Conservation (phyloP, 371 early-diverging fungal species). For the Blyttiomyces sp. region DNA sequence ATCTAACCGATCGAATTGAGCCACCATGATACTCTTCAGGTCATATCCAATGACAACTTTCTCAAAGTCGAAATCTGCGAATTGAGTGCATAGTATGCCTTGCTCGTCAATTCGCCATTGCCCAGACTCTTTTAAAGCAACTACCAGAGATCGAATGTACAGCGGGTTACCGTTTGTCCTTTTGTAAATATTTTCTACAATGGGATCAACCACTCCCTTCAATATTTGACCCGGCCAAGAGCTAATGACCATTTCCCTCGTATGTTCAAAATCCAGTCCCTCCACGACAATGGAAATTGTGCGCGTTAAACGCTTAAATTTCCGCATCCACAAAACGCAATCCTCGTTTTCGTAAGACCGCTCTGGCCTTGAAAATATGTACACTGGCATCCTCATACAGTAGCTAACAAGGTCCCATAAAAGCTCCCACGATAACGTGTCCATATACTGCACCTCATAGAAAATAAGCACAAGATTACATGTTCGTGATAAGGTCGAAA, state of each 20-base stretch:
- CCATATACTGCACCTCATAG: conserved; percentile 50
- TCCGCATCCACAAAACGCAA: conserved; percentile 5
- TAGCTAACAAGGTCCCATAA: conserved; percentile 29
- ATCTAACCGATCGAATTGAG: conserved; percentile 53
- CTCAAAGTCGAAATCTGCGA: conserved; percentile 40
- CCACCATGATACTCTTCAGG: conserved; percentile 42
- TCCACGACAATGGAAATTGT: conserved; percentile 16
- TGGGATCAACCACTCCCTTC: conserved; percentile 16
- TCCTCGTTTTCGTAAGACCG: conserved; percentile 37
- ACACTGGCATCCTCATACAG: conserved; percentile 31
- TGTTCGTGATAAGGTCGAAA: conserved; percentile 21
- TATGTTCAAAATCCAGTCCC: conserved; percentile 41
- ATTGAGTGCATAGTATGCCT: conserved; percentile 27
- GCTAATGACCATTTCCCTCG: conserved; percentile 30
- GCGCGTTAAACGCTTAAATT: conserved; percentile 26
- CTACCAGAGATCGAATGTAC: conserved; percentile 38
- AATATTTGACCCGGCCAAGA: conserved; percentile 28
- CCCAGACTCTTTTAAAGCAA: conserved; percentile 45
- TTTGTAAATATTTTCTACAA: conserved; percentile 38
- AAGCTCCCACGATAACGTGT: conserved; percentile 45
- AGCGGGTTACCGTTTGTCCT: conserved; percentile 51
- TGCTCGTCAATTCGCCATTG: conserved; percentile 30
- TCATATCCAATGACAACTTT: conserved; percentile 39
- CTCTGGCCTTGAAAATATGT: conserved; percentile 35
- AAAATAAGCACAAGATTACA: conserved; percentile 30